These are phyloP conservation scores for Fusarium sp. DNA, from an alignment of 2,329 filamentous ascomycete species.

Conservation along the genomic window DNA sequence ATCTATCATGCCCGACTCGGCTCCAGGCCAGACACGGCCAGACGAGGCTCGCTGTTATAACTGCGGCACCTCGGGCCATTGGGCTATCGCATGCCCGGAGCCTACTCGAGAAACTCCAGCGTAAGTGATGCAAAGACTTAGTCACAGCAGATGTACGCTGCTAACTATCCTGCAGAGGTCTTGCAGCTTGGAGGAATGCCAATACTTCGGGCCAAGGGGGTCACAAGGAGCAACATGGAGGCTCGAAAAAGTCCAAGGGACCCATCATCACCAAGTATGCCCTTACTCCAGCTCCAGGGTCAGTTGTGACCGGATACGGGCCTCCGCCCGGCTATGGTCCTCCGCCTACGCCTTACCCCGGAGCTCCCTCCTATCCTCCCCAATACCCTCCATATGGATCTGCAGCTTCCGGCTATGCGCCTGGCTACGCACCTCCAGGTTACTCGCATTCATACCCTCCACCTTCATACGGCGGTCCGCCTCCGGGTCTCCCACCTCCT, in stretches of 20 bases:
- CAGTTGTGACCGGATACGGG: conserved; percentile 36
- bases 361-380: conserved; percentile 39
- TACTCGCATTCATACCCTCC: conserved; percentile 45
- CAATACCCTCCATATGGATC: conserved; percentile 41
- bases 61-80: conserved; percentile 64
- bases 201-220: conserved; percentile 44
- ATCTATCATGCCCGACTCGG: conserved; percentile 46
- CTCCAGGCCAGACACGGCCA: conserved; percentile 47
- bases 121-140: conserved; percentile 55
- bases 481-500: conserved; percentile 41
- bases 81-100: conserved; percentile 65
- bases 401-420: conserved; percentile 39
- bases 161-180: conserved; percentile 46
- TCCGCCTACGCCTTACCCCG: conserved; percentile 42
- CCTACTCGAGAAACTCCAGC: conserved; percentile 60
- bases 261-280: conserved; percentile 53
- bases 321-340: conserved; percentile 43
- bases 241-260: conserved; percentile 49
- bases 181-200: conserved; percentile 53
- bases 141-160: conserved; percentile 7
- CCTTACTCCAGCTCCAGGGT: conserved; percentile 40
- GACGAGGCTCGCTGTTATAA: conserved; percentile 64
- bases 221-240: conserved; percentile 47
- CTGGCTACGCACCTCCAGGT: conserved; percentile 43
- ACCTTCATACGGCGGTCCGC: conserved; percentile 34